Evolutionary conservation across 495 filamentous ascomycete genomes (phyloP), one percentile per base, ranked within the genome.

Genomic region (Neurospora tetrasperma): DNA sequence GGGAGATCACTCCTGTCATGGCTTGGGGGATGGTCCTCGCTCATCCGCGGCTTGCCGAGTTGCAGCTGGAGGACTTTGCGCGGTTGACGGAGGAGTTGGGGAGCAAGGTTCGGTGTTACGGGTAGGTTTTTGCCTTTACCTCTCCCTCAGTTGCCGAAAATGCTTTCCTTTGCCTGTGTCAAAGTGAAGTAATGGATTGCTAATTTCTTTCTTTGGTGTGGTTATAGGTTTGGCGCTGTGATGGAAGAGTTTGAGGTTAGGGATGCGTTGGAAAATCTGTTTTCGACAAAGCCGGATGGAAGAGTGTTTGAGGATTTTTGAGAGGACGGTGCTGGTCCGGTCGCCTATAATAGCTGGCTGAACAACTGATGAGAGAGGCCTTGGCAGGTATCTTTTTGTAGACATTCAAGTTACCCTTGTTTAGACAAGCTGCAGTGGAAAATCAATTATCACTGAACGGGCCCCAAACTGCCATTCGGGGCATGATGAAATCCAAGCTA

Each of bases 1-100:
- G 93, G 35, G 96, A 99, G 82, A 91, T 99, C 79, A 97, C 95
- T n/a, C 96, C 96, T 0, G 91, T 98, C 71, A 96, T 96, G 93
- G 94, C 94, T 1, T 94, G 95, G 87, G 90, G 93, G 73, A 90
- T 90, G 80, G 86, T 99, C 40, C 85, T 92, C 69, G 85, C 85
- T 68, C 90, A 98, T 80, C 88, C 90, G 73, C 82, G 90, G 69
- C 88, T 94, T 71, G 74, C 73, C 3, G 86, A 90, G 72, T 79
- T 99, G 75, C 87, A 82, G 66, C 78, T 79, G 69, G 87, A 89
- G 62, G 94, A 99, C 75, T 88, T 98, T 78, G 87, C 88, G 78
- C 84, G 85, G 70, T 84, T 98, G 71, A 88, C 90, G 35, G 88
- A 91, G 70, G 91, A 91, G 42, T 83, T 99, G 44, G 85, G 88